Percentiles rank a stretch among this genome's conserved stretches.
phyloP scores from a whole-genome alignment of 768 basidiomycete species.

The Nevesoporus exiguus region DNA sequence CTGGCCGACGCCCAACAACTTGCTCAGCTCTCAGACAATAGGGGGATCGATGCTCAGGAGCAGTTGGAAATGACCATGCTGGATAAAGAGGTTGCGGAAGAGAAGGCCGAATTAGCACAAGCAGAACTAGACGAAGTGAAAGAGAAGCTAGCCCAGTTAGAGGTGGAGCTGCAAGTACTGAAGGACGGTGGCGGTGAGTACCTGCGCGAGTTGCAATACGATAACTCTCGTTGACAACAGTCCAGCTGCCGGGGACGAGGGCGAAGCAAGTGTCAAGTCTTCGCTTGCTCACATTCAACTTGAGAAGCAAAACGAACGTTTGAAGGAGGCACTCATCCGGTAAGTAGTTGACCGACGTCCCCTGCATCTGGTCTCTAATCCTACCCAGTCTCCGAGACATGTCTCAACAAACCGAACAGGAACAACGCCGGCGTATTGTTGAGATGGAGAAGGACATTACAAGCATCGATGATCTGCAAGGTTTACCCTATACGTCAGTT shows the following conservation, averaged over 20 bases:
- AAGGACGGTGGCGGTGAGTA: slow-evolving; percentile 50
- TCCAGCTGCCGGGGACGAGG: slow-evolving; percentile 27
- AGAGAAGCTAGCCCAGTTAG: slow-evolving; percentile 72
- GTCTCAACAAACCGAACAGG: slow-evolving; percentile 82
- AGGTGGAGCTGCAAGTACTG: slow-evolving; percentile 81
- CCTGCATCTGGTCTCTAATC: background rate
- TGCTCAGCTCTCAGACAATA: slow-evolving; percentile 63
- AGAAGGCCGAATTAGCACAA: slow-evolving; percentile 79
- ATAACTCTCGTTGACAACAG: slow-evolving; percentile 5
- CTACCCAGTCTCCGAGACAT: slow-evolving; percentile 75
- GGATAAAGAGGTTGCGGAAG: slow-evolving; percentile 96
- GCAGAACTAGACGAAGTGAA: slow-evolving; percentile 73
- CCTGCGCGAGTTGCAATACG: background rate
- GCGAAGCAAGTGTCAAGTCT: slow-evolving; percentile 42
- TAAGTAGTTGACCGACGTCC: slow-evolving; percentile 29
- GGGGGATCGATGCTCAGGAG: slow-evolving; percentile 77
- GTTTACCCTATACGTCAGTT: slow-evolving; percentile 36
- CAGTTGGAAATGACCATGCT: slow-evolving; percentile 93
- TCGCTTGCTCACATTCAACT: slow-evolving; percentile 78
- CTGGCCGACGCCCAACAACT: slow-evolving; percentile 75
- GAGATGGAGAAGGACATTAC: slow-evolving; percentile 91
- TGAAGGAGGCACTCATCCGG: slow-evolving; percentile 93
- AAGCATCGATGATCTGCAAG: slow-evolving; percentile 74
- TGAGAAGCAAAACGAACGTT: slow-evolving; percentile 92
- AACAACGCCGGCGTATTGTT: slow-evolving; percentile 71